Evolutionary conservation across 768 basidiomycete species (phyloP).

Genomic region (Udeniomyces megalosporus): DNA sequence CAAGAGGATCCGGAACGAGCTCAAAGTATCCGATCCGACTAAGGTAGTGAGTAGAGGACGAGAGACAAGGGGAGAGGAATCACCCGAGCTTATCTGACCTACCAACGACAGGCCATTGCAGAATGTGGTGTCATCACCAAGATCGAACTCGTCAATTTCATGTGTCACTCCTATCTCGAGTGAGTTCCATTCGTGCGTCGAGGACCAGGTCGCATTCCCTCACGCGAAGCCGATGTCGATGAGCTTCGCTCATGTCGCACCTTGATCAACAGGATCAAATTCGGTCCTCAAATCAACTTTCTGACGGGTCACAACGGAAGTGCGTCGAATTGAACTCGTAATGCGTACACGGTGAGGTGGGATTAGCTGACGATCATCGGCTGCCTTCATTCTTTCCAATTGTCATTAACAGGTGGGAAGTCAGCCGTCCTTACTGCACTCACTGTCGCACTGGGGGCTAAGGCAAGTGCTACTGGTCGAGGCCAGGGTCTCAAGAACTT

Average conservation of each 20-base stretch:
- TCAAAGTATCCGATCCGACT: neutral
- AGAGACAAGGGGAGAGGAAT: neutral
- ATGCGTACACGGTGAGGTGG: neutral
- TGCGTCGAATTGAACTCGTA: slow-evolving; percentile 32
- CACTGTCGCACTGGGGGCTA: slow-evolving; percentile 83
- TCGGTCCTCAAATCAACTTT: slow-evolving; percentile 91
- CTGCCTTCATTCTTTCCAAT: neutral
- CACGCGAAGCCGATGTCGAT: too few relatives aligned
- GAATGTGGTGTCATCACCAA: slow-evolving; percentile 75
- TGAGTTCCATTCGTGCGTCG: too few relatives aligned
- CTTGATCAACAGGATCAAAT: slow-evolving; percentile 45
- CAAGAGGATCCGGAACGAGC: neutral
- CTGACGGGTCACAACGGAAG: slow-evolving; percentile 94
- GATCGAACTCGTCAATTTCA: slow-evolving; percentile 71
- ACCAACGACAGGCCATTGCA: slow-evolving; percentile 45
- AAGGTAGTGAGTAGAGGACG: neutral
- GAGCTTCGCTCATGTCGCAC: neutral
- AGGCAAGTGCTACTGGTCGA: slow-evolving; percentile 78
- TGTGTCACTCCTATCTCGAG: slow-evolving; percentile 65
- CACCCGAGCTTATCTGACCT: neutral
- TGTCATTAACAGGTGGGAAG: slow-evolving; percentile 54
- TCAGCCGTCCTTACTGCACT: slow-evolving; percentile 87
- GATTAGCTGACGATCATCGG: neutral
- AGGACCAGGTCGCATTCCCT: too few relatives aligned
- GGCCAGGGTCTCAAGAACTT: slow-evolving; percentile 70